Evolutionary conservation across 164 flowering plant species (phyloP), one percentile per base, ranked within the genome.

Genomic region (Sedum album): DNA sequence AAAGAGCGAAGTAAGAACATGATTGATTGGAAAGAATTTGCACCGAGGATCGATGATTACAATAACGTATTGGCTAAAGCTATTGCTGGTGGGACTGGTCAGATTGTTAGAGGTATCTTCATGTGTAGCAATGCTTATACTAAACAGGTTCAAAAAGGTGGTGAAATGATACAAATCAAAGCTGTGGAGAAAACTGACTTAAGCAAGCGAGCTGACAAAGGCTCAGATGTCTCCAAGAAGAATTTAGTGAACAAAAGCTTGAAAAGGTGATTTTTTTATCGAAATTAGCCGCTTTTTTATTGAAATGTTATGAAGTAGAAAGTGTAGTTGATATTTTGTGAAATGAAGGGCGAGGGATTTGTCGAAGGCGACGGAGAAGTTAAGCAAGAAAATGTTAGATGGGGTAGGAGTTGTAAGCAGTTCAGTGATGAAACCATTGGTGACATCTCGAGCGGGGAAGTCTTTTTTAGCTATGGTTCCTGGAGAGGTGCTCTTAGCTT

Each of bases 51-150:
- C 31, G 89, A 86, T 28, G 84, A 82, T 31, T 93, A 93, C 44
- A 89, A 91, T 62, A 80, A 77, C 25, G 75, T 86, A 33, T 66
- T 89, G 79, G 93, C 89, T 0, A 91, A 73, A 82, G 93, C 91
- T 0, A 87, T 94, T 72, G 97, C 91, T 6, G 89, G 78, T 38
- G 95, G 98, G 20, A 89, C 90, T 20, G 97, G 95, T 23, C 85
- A 88, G 76, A 83, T 94, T 71, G 82, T 94, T 15, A 87, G 77
- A 75, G 98, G 97, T 5, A 89, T 94, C 51, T 94, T 91, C 79
- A 80, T 15, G 13, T 85, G 89, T 64, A 87, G 85, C 80, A 85
- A 89, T 75, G 87, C 84, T 70, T 93, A 90, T 72, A 74, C 82
- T 61, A 85, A 82, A 73, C 89, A 90, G 98, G 85, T 91, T 70